These are phyloP conservation scores for Aegilops tauschii DNA, from an alignment of 176 grass and related monocot species.

Conservation along the genomic window DNA sequence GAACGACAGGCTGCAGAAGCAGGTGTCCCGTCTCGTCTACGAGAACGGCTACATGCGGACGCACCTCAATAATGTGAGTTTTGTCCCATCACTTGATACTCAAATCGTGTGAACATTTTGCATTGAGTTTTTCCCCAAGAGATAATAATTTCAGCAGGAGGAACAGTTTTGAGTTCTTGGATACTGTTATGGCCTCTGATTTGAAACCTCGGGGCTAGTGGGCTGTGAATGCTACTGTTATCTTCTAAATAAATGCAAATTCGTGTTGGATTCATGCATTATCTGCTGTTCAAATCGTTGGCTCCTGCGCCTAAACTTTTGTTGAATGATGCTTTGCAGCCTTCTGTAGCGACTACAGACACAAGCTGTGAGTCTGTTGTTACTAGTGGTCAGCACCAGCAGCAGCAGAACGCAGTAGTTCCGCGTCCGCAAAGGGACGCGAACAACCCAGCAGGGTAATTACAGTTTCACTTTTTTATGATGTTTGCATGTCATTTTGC, in stretches of 20 bases:
- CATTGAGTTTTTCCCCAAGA: too few relatives aligned
- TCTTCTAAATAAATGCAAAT: neutral
- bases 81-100: neutral
- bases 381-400: constrained; percentile 89
- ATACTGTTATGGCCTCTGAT: neutral
- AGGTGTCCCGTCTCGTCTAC: constrained; percentile 90
- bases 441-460: constrained; percentile 96
- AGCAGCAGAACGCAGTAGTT: constrained; percentile 73
- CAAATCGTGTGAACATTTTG: too few relatives aligned
- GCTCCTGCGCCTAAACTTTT: constrained; percentile 16
- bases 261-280: neutral
- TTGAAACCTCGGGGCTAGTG: neutral
- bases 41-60: constrained; percentile 89
- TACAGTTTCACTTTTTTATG: neutral
- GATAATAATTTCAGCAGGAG: too few relatives aligned
- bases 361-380: constrained; percentile 97
- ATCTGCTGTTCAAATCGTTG: constrained; percentile 7
- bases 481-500: neutral
- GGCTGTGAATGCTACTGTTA: neutral
- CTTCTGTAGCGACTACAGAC: constrained; percentile 81
- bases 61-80: constrained; percentile 78
- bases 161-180: too few relatives aligned
- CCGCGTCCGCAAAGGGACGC: constrained; percentile 75
- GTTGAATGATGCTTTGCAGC: constrained; percentile 36
- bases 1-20: constrained; percentile 98